A percentile compares a stretch with the other conserved stretches of the same genome.
Evolutionary conservation across 345 rosid genomes (phyloP).

Genomic region (Limnanthes douglasii): DNA sequence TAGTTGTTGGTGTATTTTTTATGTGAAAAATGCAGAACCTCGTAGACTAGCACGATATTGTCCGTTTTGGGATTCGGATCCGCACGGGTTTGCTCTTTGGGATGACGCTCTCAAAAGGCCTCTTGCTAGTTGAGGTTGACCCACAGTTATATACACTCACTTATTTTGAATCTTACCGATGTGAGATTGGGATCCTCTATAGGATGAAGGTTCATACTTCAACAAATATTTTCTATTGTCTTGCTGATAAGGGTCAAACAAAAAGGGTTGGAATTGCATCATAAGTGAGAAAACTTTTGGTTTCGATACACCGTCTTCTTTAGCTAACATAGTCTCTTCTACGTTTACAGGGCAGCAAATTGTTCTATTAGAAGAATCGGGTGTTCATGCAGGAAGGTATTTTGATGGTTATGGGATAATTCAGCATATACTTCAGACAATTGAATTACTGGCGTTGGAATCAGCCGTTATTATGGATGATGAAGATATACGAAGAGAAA

Average conservation of each 20-base stretch:
- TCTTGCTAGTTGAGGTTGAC: no score
- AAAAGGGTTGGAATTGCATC: conserved; percentile 40
- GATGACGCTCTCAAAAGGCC: no score
- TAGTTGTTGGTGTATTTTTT: no score
- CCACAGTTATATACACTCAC: no score
- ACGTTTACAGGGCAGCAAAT: conserved; percentile 36
- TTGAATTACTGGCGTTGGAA: conserved; percentile 54
- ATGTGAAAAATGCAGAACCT: no score
- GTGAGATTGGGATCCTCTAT: no score
- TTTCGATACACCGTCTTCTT: conserved; percentile 27
- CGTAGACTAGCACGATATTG: no score
- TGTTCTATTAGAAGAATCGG: conserved; percentile 31
- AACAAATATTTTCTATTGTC: no score
- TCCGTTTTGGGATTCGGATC: no score
- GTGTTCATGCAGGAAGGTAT: conserved; percentile 22
- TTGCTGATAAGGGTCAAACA: conserved; percentile 31
- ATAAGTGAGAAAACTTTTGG: conserved; percentile 53
- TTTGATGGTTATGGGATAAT: conserved; percentile 54
- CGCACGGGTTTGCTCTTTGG: no score
- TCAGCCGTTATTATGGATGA: conserved; percentile 47
- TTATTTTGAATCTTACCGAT: no score
- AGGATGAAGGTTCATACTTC: no score
- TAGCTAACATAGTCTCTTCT: conserved; percentile 27
- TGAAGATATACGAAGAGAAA: conserved; percentile 47
- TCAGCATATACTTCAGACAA: conserved; percentile 38